Conservation (phyloP, 1,284 basidiomycete species). For the Leccinum fallax region DNA sequence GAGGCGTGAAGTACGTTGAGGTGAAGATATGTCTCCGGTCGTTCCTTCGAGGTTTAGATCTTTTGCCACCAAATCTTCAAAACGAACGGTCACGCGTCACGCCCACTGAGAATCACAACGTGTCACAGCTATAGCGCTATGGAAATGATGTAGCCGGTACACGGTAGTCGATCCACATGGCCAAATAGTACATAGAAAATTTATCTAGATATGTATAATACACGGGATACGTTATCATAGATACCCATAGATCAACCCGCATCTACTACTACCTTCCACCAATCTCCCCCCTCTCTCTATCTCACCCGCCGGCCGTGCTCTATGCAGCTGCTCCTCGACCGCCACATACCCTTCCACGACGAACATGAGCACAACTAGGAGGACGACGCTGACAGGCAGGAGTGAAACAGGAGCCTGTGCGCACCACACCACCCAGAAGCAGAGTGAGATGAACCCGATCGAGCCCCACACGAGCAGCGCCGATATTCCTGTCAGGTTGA, state of each 20-base stretch:
- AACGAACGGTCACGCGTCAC: no score
- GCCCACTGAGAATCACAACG: neutral
- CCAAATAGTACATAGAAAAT: neutral
- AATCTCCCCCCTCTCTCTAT: no score
- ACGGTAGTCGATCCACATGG: neutral
- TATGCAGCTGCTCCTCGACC: slow-evolving; percentile 37
- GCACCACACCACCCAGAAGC: slow-evolving; percentile 50
- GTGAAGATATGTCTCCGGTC: no score
- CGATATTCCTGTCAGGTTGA: slow-evolving; percentile 70
- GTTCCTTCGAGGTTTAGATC: no score
- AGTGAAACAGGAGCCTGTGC: slow-evolving; percentile 48
- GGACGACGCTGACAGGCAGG: slow-evolving; percentile 44
- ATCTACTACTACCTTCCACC: no score
- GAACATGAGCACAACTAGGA: slow-evolving; percentile 50
- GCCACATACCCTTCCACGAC: slow-evolving; percentile 53
- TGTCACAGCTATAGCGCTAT: neutral
- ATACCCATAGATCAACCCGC: neutral
- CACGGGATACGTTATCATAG: no score
- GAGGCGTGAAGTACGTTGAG: no score
- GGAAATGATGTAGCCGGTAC: no score
- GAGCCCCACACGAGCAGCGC: slow-evolving; percentile 68
- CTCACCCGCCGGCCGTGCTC: slow-evolving; percentile 15
- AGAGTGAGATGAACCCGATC: slow-evolving; percentile 56
- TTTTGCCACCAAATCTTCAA: no score
- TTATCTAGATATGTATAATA: no score